Evolutionary conservation across 768 basidiomycete genomes (phyloP).

Genomic region (Tulasnella sp.): DNA sequence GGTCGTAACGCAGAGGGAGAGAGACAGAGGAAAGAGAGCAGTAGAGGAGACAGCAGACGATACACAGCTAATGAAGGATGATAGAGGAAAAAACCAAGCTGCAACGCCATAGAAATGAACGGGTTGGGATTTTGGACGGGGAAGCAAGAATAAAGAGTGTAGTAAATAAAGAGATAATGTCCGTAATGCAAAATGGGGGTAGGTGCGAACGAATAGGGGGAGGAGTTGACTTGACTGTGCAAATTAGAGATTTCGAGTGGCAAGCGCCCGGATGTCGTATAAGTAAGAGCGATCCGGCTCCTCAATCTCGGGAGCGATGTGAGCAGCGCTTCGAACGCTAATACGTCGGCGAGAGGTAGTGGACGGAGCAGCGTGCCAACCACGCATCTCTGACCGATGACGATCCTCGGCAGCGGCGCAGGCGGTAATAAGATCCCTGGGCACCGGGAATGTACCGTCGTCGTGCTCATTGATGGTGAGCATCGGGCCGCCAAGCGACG

Average conservation of each 20-base stretch:
- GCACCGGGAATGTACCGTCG: neutral
- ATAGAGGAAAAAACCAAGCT: neutral
- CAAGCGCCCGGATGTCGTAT: slow-evolving; percentile 74
- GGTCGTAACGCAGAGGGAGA: neutral
- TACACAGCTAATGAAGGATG: neutral
- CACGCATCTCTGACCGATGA: slow-evolving; percentile 73
- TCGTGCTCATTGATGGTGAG: slow-evolving; percentile 8
- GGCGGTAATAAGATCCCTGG: slow-evolving; percentile 44
- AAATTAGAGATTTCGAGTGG: slow-evolving; percentile 21
- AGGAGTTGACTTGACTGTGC: neutral
- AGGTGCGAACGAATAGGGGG: neutral
- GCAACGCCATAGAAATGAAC: neutral
- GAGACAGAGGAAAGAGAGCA: neutral
- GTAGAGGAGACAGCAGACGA: neutral
- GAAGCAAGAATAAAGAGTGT: neutral
- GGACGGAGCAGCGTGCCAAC: slow-evolving; percentile 40
- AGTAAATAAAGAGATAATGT: neutral
- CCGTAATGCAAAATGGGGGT: neutral
- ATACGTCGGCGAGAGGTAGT: slow-evolving; percentile 6
- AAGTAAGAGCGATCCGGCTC: slow-evolving; percentile 53
- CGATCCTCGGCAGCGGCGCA: slow-evolving; percentile 72
- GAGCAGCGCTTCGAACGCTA: slow-evolving; percentile 14
- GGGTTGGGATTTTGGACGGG: neutral
- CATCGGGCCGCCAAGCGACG: slow-evolving; percentile 6
- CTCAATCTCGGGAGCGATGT: neutral